These are phyloP conservation scores for Penicillium manginii DNA, from an alignment of 495 filamentous ascomycete species.

Conservation along the genomic window DNA sequence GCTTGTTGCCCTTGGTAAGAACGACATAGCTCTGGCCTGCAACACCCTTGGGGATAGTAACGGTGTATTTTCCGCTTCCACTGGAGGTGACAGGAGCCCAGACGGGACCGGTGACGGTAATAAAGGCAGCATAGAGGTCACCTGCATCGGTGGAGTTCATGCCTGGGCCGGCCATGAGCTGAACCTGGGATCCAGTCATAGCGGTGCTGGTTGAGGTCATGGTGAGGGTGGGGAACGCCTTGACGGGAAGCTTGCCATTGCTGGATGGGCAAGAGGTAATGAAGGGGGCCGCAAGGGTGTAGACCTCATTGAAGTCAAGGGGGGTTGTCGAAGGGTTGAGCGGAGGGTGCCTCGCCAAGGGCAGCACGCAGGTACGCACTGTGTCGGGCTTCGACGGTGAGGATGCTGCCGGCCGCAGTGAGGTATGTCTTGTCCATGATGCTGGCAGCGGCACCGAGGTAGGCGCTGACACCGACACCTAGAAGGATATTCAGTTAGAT, in stretches of 20 bases:
- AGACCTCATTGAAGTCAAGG: slow-evolving; percentile 60
- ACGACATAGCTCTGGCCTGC: slow-evolving; percentile 44
- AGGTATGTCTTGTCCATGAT: slow-evolving; percentile 57
- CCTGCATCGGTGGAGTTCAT: slow-evolving; percentile 11
- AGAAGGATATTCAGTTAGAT: neutral
- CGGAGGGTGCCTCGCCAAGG: slow-evolving; percentile 51
- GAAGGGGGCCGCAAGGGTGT: slow-evolving; percentile 62
- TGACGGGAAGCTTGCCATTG: slow-evolving; percentile 60
- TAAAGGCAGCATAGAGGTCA: slow-evolving; percentile 34
- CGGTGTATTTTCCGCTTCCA: slow-evolving; percentile 34
- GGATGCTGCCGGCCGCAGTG: slow-evolving; percentile 63
- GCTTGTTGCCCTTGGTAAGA: slow-evolving; percentile 30
- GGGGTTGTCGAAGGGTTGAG: slow-evolving; percentile 61
- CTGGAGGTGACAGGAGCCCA: slow-evolving; percentile 29
- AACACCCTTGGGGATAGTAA: slow-evolving; percentile 37
- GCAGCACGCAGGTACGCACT: slow-evolving; percentile 59
- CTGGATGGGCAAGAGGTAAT: slow-evolving; percentile 58
- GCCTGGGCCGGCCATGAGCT: slow-evolving; percentile 18
- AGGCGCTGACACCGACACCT: slow-evolving; percentile 60
- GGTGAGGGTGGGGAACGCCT: slow-evolving; percentile 55
- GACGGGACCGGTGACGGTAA: slow-evolving; percentile 43
- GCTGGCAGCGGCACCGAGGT: slow-evolving; percentile 63
- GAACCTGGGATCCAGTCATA: slow-evolving; percentile 22
- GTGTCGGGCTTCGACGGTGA: slow-evolving; percentile 66
- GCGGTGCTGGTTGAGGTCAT: slow-evolving; percentile 14